A percentile compares a stretch with the other conserved stretches of the same genome.
phyloP scores from a whole-genome alignment of 768 basidiomycete species.

The Stropharia rugosoannulata region DNA sequence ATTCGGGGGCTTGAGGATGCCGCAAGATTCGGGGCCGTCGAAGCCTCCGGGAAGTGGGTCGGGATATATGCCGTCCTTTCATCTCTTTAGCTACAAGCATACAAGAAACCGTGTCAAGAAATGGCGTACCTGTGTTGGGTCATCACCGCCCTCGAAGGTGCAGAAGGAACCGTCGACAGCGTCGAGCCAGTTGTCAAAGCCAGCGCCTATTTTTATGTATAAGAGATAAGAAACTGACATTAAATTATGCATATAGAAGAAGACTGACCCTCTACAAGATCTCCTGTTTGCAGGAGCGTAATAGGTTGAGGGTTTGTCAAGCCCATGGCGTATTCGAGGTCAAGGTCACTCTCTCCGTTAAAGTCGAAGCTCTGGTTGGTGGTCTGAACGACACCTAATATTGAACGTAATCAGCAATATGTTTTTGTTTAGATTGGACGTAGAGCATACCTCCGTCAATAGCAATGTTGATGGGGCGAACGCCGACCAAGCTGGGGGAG shows the following conservation, averaged over 20 bases:
- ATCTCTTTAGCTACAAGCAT: not conserved
- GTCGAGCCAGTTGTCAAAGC: constrained; percentile 47
- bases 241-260: not conserved
- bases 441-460: constrained; percentile 22
- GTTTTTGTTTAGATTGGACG: not conserved
- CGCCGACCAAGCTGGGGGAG: constrained; percentile 34
- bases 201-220: constrained; percentile 29
- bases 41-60: constrained; percentile 24
- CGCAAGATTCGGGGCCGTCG: constrained; percentile 34
- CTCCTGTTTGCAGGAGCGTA: constrained; percentile 45
- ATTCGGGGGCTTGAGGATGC: constrained; percentile 32
- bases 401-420: not conserved
- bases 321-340: constrained; percentile 56
- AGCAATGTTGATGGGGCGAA: constrained; percentile 27
- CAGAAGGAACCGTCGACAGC: constrained; percentile 46
- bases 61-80: constrained; percentile 22
- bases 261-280: constrained; percentile 35
- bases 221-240: not conserved
- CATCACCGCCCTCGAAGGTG: constrained; percentile 44
- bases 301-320: constrained; percentile 37
- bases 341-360: constrained; percentile 58
- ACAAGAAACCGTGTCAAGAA: not conserved
- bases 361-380: constrained; percentile 37
- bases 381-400: constrained; percentile 45
- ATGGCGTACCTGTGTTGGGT: constrained; percentile 28